Conservation (phyloP, 1,139 yeast species). For the Taiozyma sp. region DNA sequence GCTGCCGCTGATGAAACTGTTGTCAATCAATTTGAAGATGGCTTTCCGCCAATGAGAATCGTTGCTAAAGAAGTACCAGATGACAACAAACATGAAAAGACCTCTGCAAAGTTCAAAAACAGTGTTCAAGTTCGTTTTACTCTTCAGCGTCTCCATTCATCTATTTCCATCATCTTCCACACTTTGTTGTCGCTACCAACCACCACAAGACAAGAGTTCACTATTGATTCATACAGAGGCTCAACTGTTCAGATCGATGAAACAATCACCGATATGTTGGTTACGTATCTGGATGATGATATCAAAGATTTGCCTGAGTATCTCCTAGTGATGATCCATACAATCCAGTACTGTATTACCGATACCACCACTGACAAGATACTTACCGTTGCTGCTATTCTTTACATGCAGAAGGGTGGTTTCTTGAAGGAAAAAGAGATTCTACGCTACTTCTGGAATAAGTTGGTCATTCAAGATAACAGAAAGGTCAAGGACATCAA, state of each 20-base stretch:
- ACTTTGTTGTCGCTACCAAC: constrained; percentile 17
- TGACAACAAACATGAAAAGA: constrained; percentile 33
- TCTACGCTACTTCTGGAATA: constrained; percentile 20
- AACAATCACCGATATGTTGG: constrained; percentile 28
- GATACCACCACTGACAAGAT: constrained; percentile 24
- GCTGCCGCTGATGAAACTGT: constrained; percentile 42
- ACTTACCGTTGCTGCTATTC: constrained; percentile 40
- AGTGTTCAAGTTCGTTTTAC: constrained; percentile 50
- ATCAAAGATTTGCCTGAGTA: constrained; percentile 7
- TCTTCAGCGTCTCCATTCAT: constrained; percentile 44
- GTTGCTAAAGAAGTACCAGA: constrained; percentile 23
- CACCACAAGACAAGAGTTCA: constrained; percentile 20
- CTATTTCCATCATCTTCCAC: constrained; percentile 33
- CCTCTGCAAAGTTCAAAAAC: constrained; percentile 51
- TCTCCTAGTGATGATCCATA: constrained; percentile 14
- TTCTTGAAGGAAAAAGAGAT: constrained; percentile 27
- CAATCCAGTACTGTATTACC: constrained; percentile 26
- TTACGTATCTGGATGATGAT: constrained; percentile 12
- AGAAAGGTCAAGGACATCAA: constrained; percentile 29
- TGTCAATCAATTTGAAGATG: constrained; percentile 24
- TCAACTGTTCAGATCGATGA: constrained; percentile 35
- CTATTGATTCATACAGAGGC: constrained; percentile 15
- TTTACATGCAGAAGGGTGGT: constrained; percentile 44
- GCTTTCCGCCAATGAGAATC: constrained; percentile 32
- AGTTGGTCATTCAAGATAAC: constrained; percentile 20